phyloP scores from a whole-genome alignment of 2,329 filamentous ascomycete species.

The Aureobasidium sp. region DNA sequence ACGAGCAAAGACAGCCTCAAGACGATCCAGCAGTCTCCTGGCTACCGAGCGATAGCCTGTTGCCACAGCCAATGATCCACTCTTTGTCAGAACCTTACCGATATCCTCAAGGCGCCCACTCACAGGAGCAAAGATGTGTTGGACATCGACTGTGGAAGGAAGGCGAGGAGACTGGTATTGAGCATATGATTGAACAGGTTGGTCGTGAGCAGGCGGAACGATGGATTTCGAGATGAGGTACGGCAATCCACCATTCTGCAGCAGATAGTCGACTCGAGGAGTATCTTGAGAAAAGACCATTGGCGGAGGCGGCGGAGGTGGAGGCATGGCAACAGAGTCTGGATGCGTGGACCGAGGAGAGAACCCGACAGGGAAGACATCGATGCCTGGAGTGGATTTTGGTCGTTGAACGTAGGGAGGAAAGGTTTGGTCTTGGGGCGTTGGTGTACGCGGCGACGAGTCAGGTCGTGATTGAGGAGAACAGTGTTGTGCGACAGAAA shows the following conservation, averaged over 20 bases:
- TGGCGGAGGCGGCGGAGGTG: constrained; percentile 67
- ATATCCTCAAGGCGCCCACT: constrained; percentile 82
- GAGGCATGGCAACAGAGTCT: constrained; percentile 30
- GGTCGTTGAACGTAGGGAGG: constrained; percentile 26
- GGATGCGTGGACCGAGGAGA: constrained; percentile 31
- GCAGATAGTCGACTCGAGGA: constrained; percentile 83
- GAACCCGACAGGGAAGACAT: constrained; percentile 31
- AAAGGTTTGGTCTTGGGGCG: constrained; percentile 32
- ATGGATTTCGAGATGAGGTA: constrained; percentile 67
- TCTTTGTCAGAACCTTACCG: constrained; percentile 68
- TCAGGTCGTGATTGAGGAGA: constrained; percentile 37
- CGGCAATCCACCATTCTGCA: constrained; percentile 78
- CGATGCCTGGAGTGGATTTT: constrained; percentile 33
- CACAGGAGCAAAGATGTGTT: constrained; percentile 74
- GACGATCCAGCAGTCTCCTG: constrained; percentile 74
- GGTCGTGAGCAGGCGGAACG: constrained; percentile 53
- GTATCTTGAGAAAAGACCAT: constrained; percentile 57
- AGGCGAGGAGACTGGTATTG: constrained; percentile 46
- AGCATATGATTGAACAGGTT: constrained; percentile 51
- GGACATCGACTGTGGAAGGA: constrained; percentile 48
- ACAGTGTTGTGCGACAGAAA: constrained; percentile 31
- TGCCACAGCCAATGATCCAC: constrained; percentile 86
- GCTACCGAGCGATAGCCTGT: constrained; percentile 95
- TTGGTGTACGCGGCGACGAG: constrained; percentile 42
- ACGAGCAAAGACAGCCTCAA: constrained; percentile 90